Conservation (phyloP, 1,284 basidiomycete genomes). For the Malassezia dermatis region DNA sequence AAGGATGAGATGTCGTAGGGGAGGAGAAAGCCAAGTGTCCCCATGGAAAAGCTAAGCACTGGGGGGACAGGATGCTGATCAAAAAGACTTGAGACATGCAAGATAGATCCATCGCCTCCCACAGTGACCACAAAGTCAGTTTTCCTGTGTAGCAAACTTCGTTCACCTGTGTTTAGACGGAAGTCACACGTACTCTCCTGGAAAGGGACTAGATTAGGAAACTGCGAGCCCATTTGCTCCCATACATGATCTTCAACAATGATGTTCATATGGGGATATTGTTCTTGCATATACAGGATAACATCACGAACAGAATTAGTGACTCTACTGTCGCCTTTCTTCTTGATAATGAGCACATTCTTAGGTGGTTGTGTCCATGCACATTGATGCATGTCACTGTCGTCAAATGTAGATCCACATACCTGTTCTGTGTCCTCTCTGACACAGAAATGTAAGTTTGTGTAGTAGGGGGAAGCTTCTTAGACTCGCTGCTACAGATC, state of each 20-base stretch:
- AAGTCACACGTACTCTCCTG: not conserved
- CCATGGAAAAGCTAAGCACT: constrained; percentile 90
- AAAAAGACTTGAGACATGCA: constrained; percentile 87
- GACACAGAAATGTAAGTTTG: no score
- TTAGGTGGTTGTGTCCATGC: constrained; percentile 42
- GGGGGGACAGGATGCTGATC: constrained; percentile 79
- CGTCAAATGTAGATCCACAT: not conserved
- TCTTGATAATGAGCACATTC: constrained; percentile 52
- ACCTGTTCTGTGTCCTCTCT: not conserved
- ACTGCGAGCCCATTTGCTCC: constrained; percentile 58
- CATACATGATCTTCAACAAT: constrained; percentile 60
- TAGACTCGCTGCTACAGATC: not conserved
- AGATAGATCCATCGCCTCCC: constrained; percentile 88
- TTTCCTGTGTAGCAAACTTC: constrained; percentile 25
- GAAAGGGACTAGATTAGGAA: constrained; percentile 25
- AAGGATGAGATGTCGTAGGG: constrained; percentile 57
- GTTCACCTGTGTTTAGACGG: not conserved
- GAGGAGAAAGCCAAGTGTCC: constrained; percentile 81
- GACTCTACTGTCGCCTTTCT: constrained; percentile 50
- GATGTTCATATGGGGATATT: constrained; percentile 62
- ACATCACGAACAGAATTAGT: constrained; percentile 49
- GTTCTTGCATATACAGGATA: constrained; percentile 37
- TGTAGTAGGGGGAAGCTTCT: not conserved
- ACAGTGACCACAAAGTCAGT: constrained; percentile 75
- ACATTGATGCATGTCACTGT: constrained; percentile 43